Conservation (phyloP, 2,329 filamentous ascomycete species). For the Metarhizium rileyi region DNA sequence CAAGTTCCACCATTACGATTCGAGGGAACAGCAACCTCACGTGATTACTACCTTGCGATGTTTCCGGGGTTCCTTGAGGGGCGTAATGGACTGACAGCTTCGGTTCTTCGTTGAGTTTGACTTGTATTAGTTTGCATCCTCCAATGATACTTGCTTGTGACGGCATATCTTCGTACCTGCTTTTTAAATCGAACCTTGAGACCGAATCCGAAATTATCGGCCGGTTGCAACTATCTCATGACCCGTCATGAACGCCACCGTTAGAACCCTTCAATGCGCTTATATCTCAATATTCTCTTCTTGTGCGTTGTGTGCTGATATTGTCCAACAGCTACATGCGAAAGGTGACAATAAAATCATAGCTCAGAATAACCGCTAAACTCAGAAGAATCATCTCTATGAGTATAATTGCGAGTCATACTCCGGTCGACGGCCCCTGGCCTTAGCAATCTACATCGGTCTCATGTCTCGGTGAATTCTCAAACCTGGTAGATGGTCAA, state of each 20-base stretch:
- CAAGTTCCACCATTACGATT: conserved; percentile 6
- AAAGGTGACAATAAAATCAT: neutral
- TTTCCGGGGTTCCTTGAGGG: conserved; percentile 13
- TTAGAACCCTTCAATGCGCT: conserved; percentile 10
- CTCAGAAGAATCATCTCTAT: neutral
- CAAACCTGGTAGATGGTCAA: conserved; percentile 1
- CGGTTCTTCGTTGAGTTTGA: conserved; percentile 15
- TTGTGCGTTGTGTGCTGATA: conserved; percentile 7
- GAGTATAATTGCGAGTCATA: conserved; percentile 4
- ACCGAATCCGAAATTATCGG: neutral
- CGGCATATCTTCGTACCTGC: neutral
- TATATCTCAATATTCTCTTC: conserved; percentile 6
- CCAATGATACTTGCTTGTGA: conserved; percentile 9
- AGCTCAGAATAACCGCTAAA: neutral
- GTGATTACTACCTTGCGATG: conserved; percentile 13
- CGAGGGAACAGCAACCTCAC: conserved; percentile 8
- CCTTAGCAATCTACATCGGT: conserved; percentile 1
- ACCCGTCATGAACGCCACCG: neutral
- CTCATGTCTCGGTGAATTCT: conserved; percentile 5
- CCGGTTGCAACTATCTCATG: neutral
- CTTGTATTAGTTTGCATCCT: conserved; percentile 11
- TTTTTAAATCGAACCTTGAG: neutral
- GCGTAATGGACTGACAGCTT: conserved; percentile 14
- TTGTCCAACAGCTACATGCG: conserved; percentile 2
- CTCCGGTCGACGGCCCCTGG: conserved; percentile 4